A percentile compares a stretch with the other conserved stretches of the same genome.
Conservation (phyloP, 2,329 filamentous ascomycete genomes). For the Colletotrichum sansevieriae region DNA sequence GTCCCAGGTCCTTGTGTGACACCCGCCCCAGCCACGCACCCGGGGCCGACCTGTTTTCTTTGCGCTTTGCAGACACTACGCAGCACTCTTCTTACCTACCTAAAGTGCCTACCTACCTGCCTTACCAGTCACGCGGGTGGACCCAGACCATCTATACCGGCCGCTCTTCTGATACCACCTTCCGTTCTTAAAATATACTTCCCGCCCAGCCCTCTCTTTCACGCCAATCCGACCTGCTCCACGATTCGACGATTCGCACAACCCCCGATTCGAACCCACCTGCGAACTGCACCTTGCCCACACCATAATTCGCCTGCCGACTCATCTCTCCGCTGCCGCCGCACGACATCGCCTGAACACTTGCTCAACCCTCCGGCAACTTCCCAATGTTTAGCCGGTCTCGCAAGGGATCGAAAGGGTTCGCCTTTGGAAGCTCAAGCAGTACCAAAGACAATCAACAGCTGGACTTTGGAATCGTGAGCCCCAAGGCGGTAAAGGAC, state of each 20-base stretch:
- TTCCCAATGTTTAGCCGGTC: slow-evolving; percentile 40
- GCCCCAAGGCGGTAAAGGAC: slow-evolving; percentile 36
- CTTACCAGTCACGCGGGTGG: slow-evolving; percentile 34
- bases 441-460: slow-evolving; percentile 38
- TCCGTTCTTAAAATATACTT: slow-evolving; percentile 36
- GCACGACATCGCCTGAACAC: slow-evolving; percentile 17
- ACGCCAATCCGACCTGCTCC: slow-evolving; percentile 12
- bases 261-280: slow-evolving; percentile 18
- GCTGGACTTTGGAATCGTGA: slow-evolving; percentile 41
- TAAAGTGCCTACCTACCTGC: slow-evolving; percentile 13
- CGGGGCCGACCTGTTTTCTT: slow-evolving; percentile 24
- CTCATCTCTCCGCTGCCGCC: neutral
- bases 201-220: slow-evolving; percentile 25
- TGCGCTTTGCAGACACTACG: slow-evolving; percentile 20
- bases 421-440: slow-evolving; percentile 40
- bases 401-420: slow-evolving; percentile 40
- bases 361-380: slow-evolving; percentile 2
- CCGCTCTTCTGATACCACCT: slow-evolving; percentile 33
- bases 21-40: slow-evolving; percentile 38
- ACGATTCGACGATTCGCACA: slow-evolving; percentile 30
- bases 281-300: neutral
- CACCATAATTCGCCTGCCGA: slow-evolving; percentile 10
- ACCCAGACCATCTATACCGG: slow-evolving; percentile 38
- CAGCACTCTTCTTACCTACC: neutral
- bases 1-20: slow-evolving; percentile 31